phyloP scores from a whole-genome alignment of 2,329 filamentous ascomycete genomes.

The Fusarium pseudoanthophilum region DNA sequence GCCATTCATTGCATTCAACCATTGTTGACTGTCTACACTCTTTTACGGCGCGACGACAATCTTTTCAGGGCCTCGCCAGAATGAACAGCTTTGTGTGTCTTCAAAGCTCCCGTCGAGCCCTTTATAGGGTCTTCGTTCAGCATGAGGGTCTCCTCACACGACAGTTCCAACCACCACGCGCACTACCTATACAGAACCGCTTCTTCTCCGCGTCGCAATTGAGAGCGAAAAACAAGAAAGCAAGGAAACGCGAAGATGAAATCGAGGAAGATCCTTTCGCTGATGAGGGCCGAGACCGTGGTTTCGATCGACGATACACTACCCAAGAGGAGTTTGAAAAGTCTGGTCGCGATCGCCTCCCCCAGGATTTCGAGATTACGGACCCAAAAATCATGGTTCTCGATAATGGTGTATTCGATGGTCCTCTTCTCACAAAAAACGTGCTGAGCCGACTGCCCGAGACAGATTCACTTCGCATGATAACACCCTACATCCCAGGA shows the following conservation, averaged over 20 bases:
- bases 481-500: constrained; percentile 52
- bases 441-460: constrained; percentile 56
- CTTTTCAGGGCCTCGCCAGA: constrained; percentile 9
- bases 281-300: constrained; percentile 31
- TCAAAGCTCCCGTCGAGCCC: constrained; percentile 57
- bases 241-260: background rate
- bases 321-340: constrained; percentile 48
- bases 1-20: constrained; percentile 25
- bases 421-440: constrained; percentile 51
- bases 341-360: constrained; percentile 52
- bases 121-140: constrained; percentile 59
- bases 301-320: constrained; percentile 50
- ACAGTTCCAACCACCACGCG: constrained; percentile 30
- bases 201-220: constrained; percentile 30
- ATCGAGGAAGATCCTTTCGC: background rate
- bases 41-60: background rate
- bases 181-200: constrained; percentile 27
- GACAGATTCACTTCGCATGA: constrained; percentile 55
- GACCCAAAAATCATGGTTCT: constrained; percentile 56
- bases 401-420: constrained; percentile 52
- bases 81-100: constrained; percentile 56
- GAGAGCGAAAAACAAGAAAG: background rate
- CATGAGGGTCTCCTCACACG: constrained; percentile 41
- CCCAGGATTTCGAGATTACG: constrained; percentile 58
- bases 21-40: constrained; percentile 22